Percentiles rank a stretch among this genome's conserved stretches.
These are phyloP conservation scores for Beauveria pseudobassiana DNA, from an alignment of 2,329 filamentous ascomycete genomes.

Conservation along the genomic window DNA sequence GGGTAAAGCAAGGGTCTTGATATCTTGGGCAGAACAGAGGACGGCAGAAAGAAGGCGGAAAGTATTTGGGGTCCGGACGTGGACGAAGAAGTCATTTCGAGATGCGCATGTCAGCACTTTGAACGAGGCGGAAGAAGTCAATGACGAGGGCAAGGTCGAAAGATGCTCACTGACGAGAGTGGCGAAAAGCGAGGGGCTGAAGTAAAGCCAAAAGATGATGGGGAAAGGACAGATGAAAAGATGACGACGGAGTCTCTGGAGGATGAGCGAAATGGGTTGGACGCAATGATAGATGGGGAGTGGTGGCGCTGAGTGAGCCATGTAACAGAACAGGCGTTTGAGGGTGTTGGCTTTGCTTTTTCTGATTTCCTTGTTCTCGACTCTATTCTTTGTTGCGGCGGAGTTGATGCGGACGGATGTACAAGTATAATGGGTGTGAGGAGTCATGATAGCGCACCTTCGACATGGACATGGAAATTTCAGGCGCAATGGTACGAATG, in stretches of 20 bases:
- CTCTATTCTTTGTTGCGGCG: not conserved
- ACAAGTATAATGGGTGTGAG: constrained; percentile 3
- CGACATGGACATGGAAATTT: not conserved
- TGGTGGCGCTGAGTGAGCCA: constrained; percentile 17
- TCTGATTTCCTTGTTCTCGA: not conserved
- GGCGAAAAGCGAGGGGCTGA: not conserved
- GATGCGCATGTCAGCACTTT: not conserved
- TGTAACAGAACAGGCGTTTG: constrained; percentile 10
- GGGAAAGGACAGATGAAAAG: constrained; percentile 21
- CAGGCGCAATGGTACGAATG: not conserved
- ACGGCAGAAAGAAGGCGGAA: constrained; percentile 42
- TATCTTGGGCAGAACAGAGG: constrained; percentile 42
- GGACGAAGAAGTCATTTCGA: constrained; percentile 26
- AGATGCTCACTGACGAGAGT: constrained; percentile 17
- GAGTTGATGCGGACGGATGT: not conserved
- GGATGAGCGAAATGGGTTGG: constrained; percentile 39
- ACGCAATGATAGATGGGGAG: constrained; percentile 37
- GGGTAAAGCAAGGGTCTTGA: constrained; percentile 43
- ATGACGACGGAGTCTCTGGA: constrained; percentile 37
- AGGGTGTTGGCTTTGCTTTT: not conserved
- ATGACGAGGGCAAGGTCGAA: constrained; percentile 32
- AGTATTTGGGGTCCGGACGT: constrained; percentile 44
- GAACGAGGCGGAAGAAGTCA: constrained; percentile 14
- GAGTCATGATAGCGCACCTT: not conserved
- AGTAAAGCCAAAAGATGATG: constrained; percentile 38